Percentiles rank a stretch among this genome's conserved stretches.
These are phyloP conservation scores for Fusarium armeniacum DNA, from an alignment of 2,329 filamentous ascomycete species.

Conservation along the genomic window DNA sequence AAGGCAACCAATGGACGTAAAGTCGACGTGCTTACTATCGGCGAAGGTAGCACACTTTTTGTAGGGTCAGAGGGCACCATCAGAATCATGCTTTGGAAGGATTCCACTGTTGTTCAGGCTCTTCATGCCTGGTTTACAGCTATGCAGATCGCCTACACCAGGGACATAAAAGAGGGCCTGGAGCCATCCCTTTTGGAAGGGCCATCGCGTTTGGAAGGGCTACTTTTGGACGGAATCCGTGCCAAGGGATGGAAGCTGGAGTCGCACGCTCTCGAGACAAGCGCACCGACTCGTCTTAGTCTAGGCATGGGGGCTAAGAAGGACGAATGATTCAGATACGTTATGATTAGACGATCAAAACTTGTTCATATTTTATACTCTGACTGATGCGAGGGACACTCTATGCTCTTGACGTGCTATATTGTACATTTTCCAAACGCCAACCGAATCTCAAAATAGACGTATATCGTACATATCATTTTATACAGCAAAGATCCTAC, in stretches of 20 bases:
- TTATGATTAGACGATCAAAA: neutral
- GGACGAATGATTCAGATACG: conserved; percentile 36
- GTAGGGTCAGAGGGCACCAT: conserved; percentile 52
- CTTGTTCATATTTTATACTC: too few relatives aligned
- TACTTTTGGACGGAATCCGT: conserved; percentile 51
- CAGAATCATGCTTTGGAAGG: conserved; percentile 55
- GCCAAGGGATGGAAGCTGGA: conserved; percentile 55
- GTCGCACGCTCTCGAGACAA: conserved; percentile 56
- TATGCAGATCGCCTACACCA: conserved; percentile 56
- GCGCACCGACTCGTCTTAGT: conserved; percentile 53
- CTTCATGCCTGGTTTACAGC: conserved; percentile 57
- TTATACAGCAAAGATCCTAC: conserved; percentile 8
- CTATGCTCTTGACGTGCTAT: conserved; percentile 18
- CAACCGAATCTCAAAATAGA: conserved; percentile 10
- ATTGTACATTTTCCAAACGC: conserved; percentile 50
- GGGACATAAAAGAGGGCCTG: conserved; percentile 11
- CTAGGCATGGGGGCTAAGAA: conserved; percentile 47
- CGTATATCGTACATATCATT: conserved; percentile 43
- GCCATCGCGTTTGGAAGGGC: neutral
- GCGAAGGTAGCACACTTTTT: conserved; percentile 52
- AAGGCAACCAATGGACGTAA: conserved; percentile 50
- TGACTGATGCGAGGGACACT: neutral
- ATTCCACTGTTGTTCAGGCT: conserved; percentile 49
- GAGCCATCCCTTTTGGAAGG: too few relatives aligned
- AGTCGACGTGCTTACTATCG: conserved; percentile 48